A percentile compares a stretch with the other conserved stretches of the same genome.
Evolutionary conservation across 1,139 yeast species (phyloP).

Genomic region (Yamadazyma aaseri): DNA sequence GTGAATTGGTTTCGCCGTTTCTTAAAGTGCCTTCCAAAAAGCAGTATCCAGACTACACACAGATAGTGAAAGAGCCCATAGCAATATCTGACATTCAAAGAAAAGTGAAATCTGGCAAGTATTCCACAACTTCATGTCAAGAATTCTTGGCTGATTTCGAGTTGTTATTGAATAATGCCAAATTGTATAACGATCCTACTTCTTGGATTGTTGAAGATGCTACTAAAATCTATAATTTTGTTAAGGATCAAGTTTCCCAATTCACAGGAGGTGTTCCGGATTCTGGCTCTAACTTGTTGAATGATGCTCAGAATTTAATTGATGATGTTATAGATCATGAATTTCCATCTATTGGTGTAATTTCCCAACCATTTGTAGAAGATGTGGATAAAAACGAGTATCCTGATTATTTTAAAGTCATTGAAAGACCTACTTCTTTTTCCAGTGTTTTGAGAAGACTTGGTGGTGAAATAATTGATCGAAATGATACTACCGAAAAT

Average conservation of each 20-base stretch:
- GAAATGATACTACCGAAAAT: constrained; percentile 28
- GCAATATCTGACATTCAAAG: constrained; percentile 63
- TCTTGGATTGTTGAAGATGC: constrained; percentile 65
- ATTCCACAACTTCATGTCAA: constrained; percentile 23
- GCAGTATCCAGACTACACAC: constrained; percentile 79
- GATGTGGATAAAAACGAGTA: constrained; percentile 54
- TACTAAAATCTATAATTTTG: constrained; percentile 39
- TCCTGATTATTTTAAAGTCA: constrained; percentile 58
- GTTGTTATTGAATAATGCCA: constrained; percentile 58
- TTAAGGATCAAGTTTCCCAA: constrained; percentile 37
- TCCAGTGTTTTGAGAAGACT: constrained; percentile 42
- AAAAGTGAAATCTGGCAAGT: constrained; percentile 38
- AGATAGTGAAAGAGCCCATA: constrained; percentile 62
- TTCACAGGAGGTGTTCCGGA: constrained; percentile 15
- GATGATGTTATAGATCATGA: constrained; percentile 42
- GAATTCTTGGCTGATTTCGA: constrained; percentile 58
- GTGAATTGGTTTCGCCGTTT: constrained; percentile 52
- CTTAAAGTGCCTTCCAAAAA: constrained; percentile 70
- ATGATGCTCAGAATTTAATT: constrained; percentile 25
- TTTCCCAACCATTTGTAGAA: constrained; percentile 58
- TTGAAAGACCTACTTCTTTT: constrained; percentile 58
- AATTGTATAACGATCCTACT: constrained; percentile 57
- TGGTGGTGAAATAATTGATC: constrained; percentile 36
- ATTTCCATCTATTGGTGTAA: constrained; percentile 40
- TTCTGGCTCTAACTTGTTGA: constrained; percentile 18